These are phyloP conservation scores for Oxytropis ochrocephala DNA, from an alignment of 306 rosid genomes.

Conservation along the genomic window DNA sequence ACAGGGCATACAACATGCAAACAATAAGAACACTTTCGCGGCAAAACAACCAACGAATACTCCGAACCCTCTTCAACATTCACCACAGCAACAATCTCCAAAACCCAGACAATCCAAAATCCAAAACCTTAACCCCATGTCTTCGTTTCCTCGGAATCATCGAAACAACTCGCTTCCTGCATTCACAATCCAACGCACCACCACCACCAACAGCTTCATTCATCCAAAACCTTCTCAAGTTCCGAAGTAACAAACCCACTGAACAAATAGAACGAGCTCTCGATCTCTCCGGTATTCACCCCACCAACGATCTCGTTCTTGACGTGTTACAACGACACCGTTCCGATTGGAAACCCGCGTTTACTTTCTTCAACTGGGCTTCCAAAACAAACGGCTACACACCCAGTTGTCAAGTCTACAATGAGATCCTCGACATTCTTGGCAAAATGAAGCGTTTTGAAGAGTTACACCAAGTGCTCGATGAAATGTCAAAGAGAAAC, in stretches of 20 bases:
- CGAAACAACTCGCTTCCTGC: slow-evolving; percentile 11
- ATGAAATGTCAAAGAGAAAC: slow-evolving; percentile 52
- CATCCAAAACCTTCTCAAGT: slow-evolving; percentile 54
- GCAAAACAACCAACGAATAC: slow-evolving; percentile 8
- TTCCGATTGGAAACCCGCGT: slow-evolving; percentile 68
- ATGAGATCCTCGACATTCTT: slow-evolving; percentile 52
- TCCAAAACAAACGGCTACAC: slow-evolving; percentile 17
- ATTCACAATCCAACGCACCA: slow-evolving; percentile 19
- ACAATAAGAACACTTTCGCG: slow-evolving; percentile 10
- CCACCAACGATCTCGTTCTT: slow-evolving; percentile 43
- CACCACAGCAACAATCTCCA: neutral
- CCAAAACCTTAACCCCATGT: neutral
- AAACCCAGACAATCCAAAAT: neutral
- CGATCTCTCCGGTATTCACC: slow-evolving; percentile 29
- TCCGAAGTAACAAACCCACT: slow-evolving; percentile 50
- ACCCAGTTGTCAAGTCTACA: slow-evolving; percentile 43
- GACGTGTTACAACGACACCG: slow-evolving; percentile 57
- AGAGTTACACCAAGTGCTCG: slow-evolving; percentile 55
- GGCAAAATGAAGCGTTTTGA: slow-evolving; percentile 51
- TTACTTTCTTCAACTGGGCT: slow-evolving; percentile 61
- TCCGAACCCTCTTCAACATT: slow-evolving; percentile 10
- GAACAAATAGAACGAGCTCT: slow-evolving; percentile 55
- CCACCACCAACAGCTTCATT: slow-evolving; percentile 29
- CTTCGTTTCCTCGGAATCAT: neutral
- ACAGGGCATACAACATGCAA: slow-evolving; percentile 19